A percentile compares a stretch with the other conserved stretches of the same genome.
These are phyloP conservation scores for Triglochin maritima DNA, from an alignment of 106 monocot species.

Conservation along the genomic window DNA sequence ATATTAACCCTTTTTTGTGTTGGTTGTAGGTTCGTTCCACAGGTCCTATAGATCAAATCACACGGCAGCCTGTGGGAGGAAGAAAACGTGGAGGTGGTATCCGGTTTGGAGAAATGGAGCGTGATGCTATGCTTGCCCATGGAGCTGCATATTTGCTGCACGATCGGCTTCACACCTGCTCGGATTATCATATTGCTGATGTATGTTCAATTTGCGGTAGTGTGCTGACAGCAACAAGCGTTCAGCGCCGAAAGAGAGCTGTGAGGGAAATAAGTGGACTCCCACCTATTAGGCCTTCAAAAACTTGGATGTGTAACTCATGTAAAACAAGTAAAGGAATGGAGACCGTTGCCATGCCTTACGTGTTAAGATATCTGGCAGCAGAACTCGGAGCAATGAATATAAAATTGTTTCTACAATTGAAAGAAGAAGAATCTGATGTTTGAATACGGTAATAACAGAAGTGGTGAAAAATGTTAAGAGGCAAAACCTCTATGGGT, in stretches of 20 bases:
- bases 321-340: conserved; percentile 79
- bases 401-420: conserved; percentile 56
- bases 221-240: conserved; percentile 49
- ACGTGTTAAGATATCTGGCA: conserved; percentile 77
- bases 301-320: conserved; percentile 36
- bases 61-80: conserved; percentile 81
- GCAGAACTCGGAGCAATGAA: conserved; percentile 93
- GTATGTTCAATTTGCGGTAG: conserved; percentile 87
- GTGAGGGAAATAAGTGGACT: conserved; percentile 43
- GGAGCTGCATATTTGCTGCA: conserved; percentile 87
- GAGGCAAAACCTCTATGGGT: too few relatives aligned
- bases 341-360: conserved; percentile 98
- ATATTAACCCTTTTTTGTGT: background rate
- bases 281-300: conserved; percentile 36
- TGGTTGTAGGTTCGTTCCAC: conserved; percentile 70
- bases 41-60: conserved; percentile 66
- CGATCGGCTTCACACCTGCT: conserved; percentile 84
- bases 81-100: conserved; percentile 93
- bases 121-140: conserved; percentile 86
- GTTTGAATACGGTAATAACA: too few relatives aligned
- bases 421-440: conserved; percentile 22
- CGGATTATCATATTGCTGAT: conserved; percentile 90
- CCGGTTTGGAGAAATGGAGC: conserved; percentile 99
- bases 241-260: conserved; percentile 40
- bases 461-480: too few relatives aligned